Evolutionary conservation across 192 early-diverging fungal species (phyloP).

Genomic region (Rhizoclosmatium sp.): DNA sequence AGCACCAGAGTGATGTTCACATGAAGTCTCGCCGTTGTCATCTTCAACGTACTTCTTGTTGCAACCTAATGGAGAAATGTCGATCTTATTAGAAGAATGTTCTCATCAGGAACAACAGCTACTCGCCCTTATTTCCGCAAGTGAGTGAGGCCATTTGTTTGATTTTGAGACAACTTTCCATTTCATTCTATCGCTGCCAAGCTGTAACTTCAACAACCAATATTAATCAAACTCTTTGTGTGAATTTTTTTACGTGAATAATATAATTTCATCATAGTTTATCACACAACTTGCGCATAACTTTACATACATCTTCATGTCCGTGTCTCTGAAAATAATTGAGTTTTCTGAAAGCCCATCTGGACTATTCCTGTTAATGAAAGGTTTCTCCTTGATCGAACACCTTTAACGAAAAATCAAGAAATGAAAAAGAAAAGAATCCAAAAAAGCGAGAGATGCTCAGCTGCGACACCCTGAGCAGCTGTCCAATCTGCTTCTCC

Average conservation of each 20-base stretch:
- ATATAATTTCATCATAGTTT: neutral
- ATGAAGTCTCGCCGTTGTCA: conserved; percentile 77
- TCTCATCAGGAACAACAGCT: neutral
- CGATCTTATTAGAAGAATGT: neutral
- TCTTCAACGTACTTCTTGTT: conserved; percentile 82
- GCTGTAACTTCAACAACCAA: neutral
- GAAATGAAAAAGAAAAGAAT: conserved; percentile 1
- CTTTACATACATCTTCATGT: neutral
- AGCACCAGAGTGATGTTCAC: conserved; percentile 86
- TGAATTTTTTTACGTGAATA: neutral
- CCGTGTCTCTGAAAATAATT: too few species aligned
- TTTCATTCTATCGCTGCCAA: neutral
- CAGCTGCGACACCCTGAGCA: neutral
- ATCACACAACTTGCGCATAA: neutral
- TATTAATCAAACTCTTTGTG: neutral
- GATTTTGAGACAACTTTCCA: neutral
- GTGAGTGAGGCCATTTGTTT: neutral
- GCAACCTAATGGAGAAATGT: conserved; percentile 65
- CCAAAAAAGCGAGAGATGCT: neutral
- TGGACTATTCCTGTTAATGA: too few species aligned
- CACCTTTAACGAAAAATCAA: neutral
- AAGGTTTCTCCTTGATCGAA: too few species aligned
- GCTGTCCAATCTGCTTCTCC: conserved; percentile 20
- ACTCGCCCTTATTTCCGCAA: neutral
- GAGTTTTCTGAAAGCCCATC: too few species aligned